Evolutionary conservation across 2,329 filamentous ascomycete species (phyloP).

Genomic region (Sporothrix sp.): DNA sequence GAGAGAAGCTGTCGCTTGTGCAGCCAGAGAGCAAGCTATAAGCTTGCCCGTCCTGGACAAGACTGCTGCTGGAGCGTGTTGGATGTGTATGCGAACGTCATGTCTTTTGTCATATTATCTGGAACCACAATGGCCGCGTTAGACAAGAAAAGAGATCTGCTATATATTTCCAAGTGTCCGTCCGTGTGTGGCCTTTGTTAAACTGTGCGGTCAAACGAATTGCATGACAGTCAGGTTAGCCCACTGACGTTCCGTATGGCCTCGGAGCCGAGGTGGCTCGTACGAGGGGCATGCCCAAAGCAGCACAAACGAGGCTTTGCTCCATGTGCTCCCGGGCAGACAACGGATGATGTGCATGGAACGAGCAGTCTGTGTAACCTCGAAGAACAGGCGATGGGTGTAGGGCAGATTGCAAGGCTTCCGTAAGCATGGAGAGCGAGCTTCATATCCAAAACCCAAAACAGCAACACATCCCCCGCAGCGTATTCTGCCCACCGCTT

Average conservation of each 20-base stretch:
- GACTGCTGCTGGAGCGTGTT: not conserved
- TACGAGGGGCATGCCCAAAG: not conserved
- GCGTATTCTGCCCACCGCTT: too few species aligned
- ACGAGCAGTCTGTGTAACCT: not conserved
- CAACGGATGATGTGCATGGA: not conserved
- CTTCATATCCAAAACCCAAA: not conserved
- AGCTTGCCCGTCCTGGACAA: not conserved
- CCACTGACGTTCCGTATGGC: too few species aligned
- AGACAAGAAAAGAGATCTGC: constrained; percentile 2
- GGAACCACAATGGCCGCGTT: not conserved
- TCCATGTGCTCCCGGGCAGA: too few species aligned
- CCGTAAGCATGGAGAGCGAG: too few species aligned
- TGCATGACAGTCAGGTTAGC: too few species aligned
- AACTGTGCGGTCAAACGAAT: too few species aligned
- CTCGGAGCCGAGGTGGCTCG: constrained; percentile 1
- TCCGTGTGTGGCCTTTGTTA: too few species aligned
- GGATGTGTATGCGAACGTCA: not conserved
- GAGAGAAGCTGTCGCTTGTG: constrained; percentile 47
- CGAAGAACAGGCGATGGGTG: not conserved
- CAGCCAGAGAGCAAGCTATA: constrained; percentile 51
- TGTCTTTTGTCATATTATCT: not conserved
- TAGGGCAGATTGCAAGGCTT: too few species aligned
- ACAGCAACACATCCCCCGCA: not conserved
- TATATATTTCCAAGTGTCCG: too few species aligned
- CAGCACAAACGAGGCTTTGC: not conserved